Conservation (phyloP, 495 filamentous ascomycete species). For the Viridothelium virens region DNA sequence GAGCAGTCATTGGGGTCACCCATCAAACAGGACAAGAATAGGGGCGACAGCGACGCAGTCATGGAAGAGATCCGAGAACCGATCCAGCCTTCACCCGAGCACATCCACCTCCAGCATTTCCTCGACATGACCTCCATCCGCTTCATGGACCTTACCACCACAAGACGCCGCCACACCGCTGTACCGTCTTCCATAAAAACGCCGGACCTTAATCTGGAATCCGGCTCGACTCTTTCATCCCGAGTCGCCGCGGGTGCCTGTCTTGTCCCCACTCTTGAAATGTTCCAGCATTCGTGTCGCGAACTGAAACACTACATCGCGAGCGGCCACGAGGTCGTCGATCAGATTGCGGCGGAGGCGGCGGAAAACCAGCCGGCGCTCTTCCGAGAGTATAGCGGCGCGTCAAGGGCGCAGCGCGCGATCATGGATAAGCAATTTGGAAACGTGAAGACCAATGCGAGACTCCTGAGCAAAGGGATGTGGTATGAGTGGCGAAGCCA, state of each 20-base stretch:
- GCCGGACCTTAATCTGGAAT: conserved; percentile 40
- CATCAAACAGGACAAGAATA: not conserved
- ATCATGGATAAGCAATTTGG: conserved; percentile 96
- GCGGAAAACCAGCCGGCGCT: conserved; percentile 81
- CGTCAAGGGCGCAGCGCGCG: conserved; percentile 70
- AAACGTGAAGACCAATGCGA: conserved; percentile 86
- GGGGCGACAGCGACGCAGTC: conserved; percentile 9
- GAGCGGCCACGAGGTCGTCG: conserved; percentile 77
- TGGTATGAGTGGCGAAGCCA: conserved; percentile 99
- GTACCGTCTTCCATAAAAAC: conserved; percentile 43
- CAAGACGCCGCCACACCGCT: conserved; percentile 80
- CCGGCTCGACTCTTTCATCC: conserved; percentile 47
- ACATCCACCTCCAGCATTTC: conserved; percentile 85
- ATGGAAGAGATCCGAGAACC: not conserved
- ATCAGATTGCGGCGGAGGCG: conserved; percentile 79
- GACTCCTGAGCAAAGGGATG: conserved; percentile 81
- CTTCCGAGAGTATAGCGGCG: conserved; percentile 83
- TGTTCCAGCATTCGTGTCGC: conserved; percentile 91
- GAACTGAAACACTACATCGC: conserved; percentile 93
- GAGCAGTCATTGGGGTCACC: not conserved
- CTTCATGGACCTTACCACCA: conserved; percentile 92
- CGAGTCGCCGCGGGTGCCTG: conserved; percentile 85
- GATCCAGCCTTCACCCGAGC: conserved; percentile 38
- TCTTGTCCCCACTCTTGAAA: conserved; percentile 82
- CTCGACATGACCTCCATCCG: conserved; percentile 90